phyloP scores from a whole-genome alignment of 2,329 filamentous ascomycete genomes.

The Daldinia sp. region DNA sequence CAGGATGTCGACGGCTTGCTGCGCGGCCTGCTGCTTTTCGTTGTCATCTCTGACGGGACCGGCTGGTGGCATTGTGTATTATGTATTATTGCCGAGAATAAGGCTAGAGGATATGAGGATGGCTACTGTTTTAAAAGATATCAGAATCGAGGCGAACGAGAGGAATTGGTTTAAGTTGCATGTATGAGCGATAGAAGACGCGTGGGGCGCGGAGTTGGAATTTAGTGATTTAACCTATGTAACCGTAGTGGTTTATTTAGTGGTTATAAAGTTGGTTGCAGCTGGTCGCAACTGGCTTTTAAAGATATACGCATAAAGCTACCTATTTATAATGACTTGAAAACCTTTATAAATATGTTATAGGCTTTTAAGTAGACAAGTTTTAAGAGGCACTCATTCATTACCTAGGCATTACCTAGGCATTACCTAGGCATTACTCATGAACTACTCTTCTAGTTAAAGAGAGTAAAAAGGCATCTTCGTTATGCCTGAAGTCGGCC shows the following conservation, averaged over 20 bases:
- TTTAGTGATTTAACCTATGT: background rate
- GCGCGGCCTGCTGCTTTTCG: constrained; percentile 77
- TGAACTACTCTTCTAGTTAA: background rate
- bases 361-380: no score
- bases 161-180: background rate
- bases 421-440: constrained; percentile 7
- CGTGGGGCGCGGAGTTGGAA: constrained; percentile 22
- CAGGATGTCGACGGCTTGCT: constrained; percentile 83
- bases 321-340: background rate
- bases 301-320: background rate
- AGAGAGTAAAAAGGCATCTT: background rate
- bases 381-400: background rate
- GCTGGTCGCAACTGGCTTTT: constrained; percentile 36
- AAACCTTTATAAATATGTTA: background rate
- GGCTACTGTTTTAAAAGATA: background rate
- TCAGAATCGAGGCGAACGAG: background rate
- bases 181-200: constrained; percentile 8
- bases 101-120: background rate
- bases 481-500: background rate
- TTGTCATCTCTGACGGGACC: constrained; percentile 54
- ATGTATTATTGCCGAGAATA: background rate
- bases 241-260: no score
- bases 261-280: constrained; percentile 20
- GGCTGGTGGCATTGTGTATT: constrained; percentile 34
- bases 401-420: no score